Evolutionary conservation across 495 filamentous ascomycete genomes (phyloP).

Genomic region (Neurospora sp.): DNA sequence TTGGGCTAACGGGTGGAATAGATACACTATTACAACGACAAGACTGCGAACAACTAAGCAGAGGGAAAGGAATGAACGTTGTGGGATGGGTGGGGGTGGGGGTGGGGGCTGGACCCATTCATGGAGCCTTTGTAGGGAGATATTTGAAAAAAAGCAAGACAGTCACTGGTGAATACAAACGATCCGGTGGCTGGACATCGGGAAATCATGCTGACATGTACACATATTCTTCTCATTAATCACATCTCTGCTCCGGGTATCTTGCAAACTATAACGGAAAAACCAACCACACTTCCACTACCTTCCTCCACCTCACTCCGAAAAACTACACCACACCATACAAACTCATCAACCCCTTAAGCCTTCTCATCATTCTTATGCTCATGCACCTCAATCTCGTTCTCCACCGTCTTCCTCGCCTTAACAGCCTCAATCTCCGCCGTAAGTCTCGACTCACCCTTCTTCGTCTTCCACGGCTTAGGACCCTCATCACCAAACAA

Average conservation of each 20-base stretch:
- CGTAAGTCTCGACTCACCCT: constrained; percentile 36
- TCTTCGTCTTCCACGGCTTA: constrained; percentile 50
- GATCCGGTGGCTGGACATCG: too few relatives aligned
- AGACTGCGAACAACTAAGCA: constrained; percentile 22
- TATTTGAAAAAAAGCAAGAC: too few relatives aligned
- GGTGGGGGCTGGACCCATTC: too few relatives aligned
- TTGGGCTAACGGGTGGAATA: neutral
- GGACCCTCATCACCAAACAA: constrained; percentile 49
- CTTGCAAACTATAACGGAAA: neutral
- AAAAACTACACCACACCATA: neutral
- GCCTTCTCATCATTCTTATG: neutral
- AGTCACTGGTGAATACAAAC: too few relatives aligned
- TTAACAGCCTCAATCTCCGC: constrained; percentile 35
- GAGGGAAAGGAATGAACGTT: too few relatives aligned
- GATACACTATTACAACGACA: constrained; percentile 29
- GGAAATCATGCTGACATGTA: neutral
- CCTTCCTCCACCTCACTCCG: neutral
- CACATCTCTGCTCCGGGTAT: neutral
- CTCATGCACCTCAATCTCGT: constrained; percentile 4
- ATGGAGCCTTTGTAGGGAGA: too few relatives aligned
- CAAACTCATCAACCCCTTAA: neutral
- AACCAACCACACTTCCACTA: neutral
- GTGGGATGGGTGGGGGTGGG: too few relatives aligned
- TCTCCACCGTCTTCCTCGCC: constrained; percentile 10
- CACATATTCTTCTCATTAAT: neutral